These are phyloP conservation scores for Hyphochytrium catenoides DNA, from an alignment of 352 stramenopile genomes.

Conservation along the genomic window DNA sequence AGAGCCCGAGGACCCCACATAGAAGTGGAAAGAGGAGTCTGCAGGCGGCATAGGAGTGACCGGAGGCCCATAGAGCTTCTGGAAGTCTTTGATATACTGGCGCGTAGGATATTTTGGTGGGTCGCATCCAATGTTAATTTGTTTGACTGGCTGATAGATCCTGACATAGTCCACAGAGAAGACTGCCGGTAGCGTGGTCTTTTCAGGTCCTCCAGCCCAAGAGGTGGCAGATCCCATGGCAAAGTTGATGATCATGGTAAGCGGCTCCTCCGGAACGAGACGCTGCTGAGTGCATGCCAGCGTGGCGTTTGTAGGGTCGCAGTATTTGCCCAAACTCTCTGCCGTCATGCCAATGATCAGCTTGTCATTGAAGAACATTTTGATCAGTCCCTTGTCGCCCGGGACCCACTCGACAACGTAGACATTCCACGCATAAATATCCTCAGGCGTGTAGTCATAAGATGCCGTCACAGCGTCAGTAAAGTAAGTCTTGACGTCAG, in stretches of 20 bases:
- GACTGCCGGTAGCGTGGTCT: neutral
- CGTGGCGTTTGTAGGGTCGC: conserved; percentile 16
- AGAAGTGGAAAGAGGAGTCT: no score
- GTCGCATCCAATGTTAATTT: conserved; percentile 25
- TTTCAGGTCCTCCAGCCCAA: conserved; percentile 16
- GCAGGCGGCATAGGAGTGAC: no score
- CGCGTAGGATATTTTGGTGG: conserved; percentile 20
- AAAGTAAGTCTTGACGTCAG: no score
- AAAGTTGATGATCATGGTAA: conserved; percentile 43
- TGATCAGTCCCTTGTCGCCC: conserved; percentile 20
- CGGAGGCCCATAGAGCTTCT: no score
- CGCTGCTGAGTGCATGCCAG: conserved; percentile 21
- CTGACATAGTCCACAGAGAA: neutral
- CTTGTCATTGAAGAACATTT: conserved; percentile 21
- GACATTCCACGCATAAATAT: no score
- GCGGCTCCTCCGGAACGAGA: conserved; percentile 28
- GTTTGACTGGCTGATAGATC: conserved; percentile 23
- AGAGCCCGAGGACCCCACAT: no score
- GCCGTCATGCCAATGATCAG: conserved; percentile 28
- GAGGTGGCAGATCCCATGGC: conserved; percentile 20
- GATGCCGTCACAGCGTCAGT: no score
- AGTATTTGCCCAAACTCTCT: conserved; percentile 16
- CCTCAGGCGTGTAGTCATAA: no score
- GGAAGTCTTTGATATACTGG: conserved; percentile 40
- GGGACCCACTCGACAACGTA: no score